Conservation (phyloP, 73 alveolate species). For the Paramecium primaurelia region DNA sequence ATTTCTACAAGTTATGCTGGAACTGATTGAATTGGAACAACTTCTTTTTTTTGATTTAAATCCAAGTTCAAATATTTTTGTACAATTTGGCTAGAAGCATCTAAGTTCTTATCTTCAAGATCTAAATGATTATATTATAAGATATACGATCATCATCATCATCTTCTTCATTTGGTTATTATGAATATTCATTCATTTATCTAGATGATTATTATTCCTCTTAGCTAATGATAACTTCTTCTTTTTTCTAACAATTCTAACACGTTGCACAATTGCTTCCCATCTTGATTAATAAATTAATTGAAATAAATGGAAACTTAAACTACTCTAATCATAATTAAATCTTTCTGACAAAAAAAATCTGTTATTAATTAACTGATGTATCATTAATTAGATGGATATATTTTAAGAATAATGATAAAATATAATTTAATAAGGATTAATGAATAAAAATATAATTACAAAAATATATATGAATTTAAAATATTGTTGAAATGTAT, state of each 20-base stretch:
- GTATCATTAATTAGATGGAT: not conserved
- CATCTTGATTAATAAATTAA: not conserved
- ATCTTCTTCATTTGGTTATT: conserved; percentile 32
- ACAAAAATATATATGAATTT: not conserved
- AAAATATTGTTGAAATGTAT: not conserved
- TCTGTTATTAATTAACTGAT: not conserved
- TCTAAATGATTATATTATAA: not conserved
- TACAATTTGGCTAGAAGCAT: not conserved
- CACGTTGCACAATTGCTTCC: conserved; percentile 39
- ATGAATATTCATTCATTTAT: conserved; percentile 16
- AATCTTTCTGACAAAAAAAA: not conserved
- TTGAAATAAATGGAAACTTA: not conserved
- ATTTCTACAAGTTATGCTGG: not conserved
- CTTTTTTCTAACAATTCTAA: conserved; percentile 28
- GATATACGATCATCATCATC: not conserved
- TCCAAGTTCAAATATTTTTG: not conserved
- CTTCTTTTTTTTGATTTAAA: not conserved
- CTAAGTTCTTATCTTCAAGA: not conserved
- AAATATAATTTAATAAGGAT: not conserved
- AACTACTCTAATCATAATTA: not conserved
- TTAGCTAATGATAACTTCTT: not conserved
- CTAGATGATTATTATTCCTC: not conserved
- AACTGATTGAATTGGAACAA: not conserved
- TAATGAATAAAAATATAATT: not conserved
- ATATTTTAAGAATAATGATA: not conserved